These are phyloP conservation scores for Gleditsia sinensis DNA, from an alignment of 306 rosid genomes.

Conservation along the genomic window DNA sequence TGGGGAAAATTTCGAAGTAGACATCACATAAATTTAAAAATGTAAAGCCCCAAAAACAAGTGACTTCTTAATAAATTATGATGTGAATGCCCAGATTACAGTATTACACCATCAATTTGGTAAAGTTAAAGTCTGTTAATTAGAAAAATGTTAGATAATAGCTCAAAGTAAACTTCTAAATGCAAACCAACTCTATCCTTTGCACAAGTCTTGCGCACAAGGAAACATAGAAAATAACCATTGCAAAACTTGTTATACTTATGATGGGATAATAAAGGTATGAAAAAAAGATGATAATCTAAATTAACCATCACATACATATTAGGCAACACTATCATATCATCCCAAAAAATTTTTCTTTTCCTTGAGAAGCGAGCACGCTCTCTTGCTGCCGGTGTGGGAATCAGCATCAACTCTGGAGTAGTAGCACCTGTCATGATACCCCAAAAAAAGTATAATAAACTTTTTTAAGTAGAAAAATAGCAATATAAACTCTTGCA, in stretches of 20 bases:
- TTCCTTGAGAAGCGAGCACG: constrained; percentile 40
- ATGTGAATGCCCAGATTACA: background rate
- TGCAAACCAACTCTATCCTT: background rate
- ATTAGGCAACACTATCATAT: constrained; percentile 43
- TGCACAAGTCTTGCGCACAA: background rate
- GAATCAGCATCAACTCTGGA: constrained; percentile 42
- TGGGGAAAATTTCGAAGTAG: background rate
- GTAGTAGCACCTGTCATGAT: constrained; percentile 37
- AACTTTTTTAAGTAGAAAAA: background rate
- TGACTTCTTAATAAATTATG: background rate
- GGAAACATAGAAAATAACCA: background rate
- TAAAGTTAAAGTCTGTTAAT: too few species aligned
- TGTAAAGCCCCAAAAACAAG: background rate
- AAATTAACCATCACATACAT: constrained; percentile 41
- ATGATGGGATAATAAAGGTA: background rate
- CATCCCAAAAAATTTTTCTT: constrained; percentile 57
- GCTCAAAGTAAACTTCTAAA: background rate
- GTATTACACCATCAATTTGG: background rate
- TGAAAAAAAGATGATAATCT: background rate
- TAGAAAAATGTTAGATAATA: background rate
- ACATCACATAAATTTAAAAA: background rate
- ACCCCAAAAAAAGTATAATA: background rate
- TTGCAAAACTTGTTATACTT: background rate
- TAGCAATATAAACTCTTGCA: background rate
- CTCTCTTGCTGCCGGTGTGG: constrained; percentile 48